Base-by-base conservation (phyloP, 495 filamentous ascomycete species). In the Trichocladium uniseriatum region DNA sequence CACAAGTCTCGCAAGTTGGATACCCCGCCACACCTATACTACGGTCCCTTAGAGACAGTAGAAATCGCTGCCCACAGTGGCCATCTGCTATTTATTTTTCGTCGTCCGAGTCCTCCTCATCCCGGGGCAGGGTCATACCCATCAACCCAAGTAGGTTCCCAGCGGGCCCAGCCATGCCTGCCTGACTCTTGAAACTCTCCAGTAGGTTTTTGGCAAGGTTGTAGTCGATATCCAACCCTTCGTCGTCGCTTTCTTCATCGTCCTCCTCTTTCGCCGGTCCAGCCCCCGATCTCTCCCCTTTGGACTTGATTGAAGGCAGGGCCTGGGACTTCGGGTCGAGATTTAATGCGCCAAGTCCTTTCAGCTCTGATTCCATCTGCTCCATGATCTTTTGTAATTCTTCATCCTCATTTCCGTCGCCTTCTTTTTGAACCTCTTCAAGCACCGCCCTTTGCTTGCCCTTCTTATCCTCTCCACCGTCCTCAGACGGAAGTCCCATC, bases 111-210 rank as follows among this genome's bases (percentile, higher is more conserved):
- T 74, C 72, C 21, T 69, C 79, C 45, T 94, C 89, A 60, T 94
- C 86, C 51, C 85, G 73, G 0, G 90, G 90, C 51, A 95, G 68
- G 29, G 75, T 69, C 54, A 95, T 69, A 22, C 87, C 86, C 87
- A 95, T 82, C 73, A 89, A 76, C 4, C 81, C 82, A 54, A 97
- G 72, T 49, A 97, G 63, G 62, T 94, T 96, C 1, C 90, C 83
- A 4, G 82, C 83, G 2, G 91, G 91, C 0, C 91, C 91, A 11
- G 89, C 71, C 67, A 84, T 76, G 32, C 91, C 91, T 5, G 70
- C 87, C 61, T 96, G 90, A 22, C 82, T 81, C 55, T 94, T 92
- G 59, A 97, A 87, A 59, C 84, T 87, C 67, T 95, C 86, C n/a
- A 96, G 69, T 19, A 96, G 65, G 59, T 95, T 96, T 61, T 87